A percentile compares a stretch with the other conserved stretches of the same genome.
These are phyloP conservation scores for Euphorbia tirucalli DNA, from an alignment of 345 rosid species.

Conservation along the genomic window DNA sequence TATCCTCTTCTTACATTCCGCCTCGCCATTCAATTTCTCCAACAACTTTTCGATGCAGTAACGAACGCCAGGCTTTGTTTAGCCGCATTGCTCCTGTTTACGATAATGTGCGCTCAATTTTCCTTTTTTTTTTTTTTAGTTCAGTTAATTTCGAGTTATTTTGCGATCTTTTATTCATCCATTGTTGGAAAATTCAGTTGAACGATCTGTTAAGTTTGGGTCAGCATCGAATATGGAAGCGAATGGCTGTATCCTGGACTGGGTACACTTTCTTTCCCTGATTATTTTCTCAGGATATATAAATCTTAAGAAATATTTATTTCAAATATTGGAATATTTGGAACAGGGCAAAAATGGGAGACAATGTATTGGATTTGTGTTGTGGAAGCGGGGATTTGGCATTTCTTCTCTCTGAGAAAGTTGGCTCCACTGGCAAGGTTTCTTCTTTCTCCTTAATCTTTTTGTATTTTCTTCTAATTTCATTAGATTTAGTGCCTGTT, in stretches of 20 bases:
- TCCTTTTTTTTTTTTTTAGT: neutral
- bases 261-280: constrained; percentile 18
- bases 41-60: constrained; percentile 33
- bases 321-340: constrained; percentile 5
- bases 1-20: neutral
- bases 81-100: constrained; percentile 81
- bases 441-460: neutral
- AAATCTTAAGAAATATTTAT: neutral
- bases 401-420: constrained; percentile 79
- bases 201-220: constrained; percentile 82
- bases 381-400: constrained; percentile 92
- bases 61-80: constrained; percentile 63
- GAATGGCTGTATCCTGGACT: constrained; percentile 81
- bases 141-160: neutral
- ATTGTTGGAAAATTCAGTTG: constrained; percentile 36
- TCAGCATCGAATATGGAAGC: constrained; percentile 88
- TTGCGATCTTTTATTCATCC: neutral
- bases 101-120: constrained; percentile 47
- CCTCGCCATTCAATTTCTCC: neutral
- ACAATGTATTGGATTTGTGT: constrained; percentile 73
- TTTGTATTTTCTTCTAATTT: neutral
- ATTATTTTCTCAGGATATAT: neutral
- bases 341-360: constrained; percentile 67
- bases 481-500: neutral
- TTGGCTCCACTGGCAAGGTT: constrained; percentile 66